phyloP scores from a whole-genome alignment of 148 eudicot species.

The Rhododendron henanense region DNA sequence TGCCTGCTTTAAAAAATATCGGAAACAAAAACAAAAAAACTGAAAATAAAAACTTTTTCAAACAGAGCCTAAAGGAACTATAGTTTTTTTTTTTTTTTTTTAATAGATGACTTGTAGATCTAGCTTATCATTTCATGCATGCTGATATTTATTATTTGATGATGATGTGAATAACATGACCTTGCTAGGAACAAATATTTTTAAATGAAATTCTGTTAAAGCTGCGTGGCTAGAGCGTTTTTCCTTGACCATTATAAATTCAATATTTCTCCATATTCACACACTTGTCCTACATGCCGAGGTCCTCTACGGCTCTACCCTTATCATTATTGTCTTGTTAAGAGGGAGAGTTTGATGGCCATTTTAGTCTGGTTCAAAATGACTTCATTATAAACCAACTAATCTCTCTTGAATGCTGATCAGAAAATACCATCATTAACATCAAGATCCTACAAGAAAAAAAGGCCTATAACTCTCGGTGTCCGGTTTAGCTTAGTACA shows the following conservation, averaged over 20 bases:
- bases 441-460: neutral
- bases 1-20: too few species aligned
- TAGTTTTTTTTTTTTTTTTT: neutral
- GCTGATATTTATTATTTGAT: neutral
- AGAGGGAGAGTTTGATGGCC: neutral
- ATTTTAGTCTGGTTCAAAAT: neutral
- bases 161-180: neutral
- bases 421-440: neutral
- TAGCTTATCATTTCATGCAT: neutral
- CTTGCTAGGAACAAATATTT: neutral
- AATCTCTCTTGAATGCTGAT: neutral
- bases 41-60: too few species aligned
- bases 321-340: neutral
- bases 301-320: neutral
- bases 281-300: conserved; percentile 23
- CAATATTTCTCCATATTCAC: conserved; percentile 4
- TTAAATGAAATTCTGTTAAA: neutral
- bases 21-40: too few species aligned
- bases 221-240: neutral
- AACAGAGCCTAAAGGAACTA: too few species aligned
- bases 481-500: too few species aligned
- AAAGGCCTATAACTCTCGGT: too few species aligned
- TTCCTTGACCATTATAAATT: conserved; percentile 11
- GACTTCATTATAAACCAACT: neutral
- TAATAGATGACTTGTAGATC: neutral